Base-by-base conservation (phyloP, 2,329 filamentous ascomycete species). In the Cadophora gregata region DNA sequence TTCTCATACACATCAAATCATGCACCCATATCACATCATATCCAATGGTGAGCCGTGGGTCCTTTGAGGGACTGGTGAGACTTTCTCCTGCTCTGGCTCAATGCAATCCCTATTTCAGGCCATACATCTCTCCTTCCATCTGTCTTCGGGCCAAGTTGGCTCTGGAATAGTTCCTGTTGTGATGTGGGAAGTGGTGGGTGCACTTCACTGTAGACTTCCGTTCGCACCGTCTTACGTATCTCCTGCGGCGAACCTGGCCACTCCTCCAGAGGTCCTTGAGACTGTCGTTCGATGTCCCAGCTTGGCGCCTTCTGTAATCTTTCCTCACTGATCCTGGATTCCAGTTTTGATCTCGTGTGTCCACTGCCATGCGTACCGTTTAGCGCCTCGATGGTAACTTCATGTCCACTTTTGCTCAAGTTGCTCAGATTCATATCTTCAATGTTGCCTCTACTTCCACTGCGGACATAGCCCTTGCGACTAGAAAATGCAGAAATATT, bases 381-480 rank as follows among this genome's bases (percentile, higher is more conserved):
- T 3, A 12, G 36, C 9, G 48, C 48, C 10, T 63, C 31, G 14
- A 63, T 53, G 14, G 60, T 63, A n/a, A 38, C 33, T 45, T 51
- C 24, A 25, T 42, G 47, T n/a, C 48, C 31, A n/a, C 24, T 53
- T 25, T 53, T 55, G 36, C 48, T 55, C 29, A 55, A 33, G n/a
- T 45, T 53, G 24, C 50, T 53, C 25, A 63, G 14, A 19, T 50
- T 42, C 31, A 56, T 36, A 4, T 27, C 60, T 38, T 1, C 48
- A 9, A 14, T 21, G 31, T 55, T 38, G 19, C 33, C 48, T 31
- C 24, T 63, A 24, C 60, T 55, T 38, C 48, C 48, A 24, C 31
- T 53, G 16, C 60, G 48, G n/a, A 63, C 24, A n/a, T 63, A 63
- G 29, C 62, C 62, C 14, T 42, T 51, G 24, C 61, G 48, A 42